phyloP scores from a whole-genome alignment of 306 rosid genomes.

The Canavalia gladiata region DNA sequence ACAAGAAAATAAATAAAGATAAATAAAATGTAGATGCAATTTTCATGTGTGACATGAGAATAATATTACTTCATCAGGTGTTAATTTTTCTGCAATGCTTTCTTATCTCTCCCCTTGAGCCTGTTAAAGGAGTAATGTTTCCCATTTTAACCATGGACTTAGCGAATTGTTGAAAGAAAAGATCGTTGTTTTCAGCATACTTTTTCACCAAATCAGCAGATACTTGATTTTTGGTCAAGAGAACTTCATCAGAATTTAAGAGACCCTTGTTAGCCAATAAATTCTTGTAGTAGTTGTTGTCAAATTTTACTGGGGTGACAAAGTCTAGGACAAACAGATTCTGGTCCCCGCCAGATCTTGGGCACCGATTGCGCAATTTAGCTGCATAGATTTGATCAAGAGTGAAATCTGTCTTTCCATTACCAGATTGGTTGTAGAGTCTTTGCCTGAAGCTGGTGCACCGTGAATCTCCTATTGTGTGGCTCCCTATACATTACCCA shows the following conservation, averaged over 20 bases:
- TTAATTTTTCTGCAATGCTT: conserved; percentile 80
- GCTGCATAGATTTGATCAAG: conserved; percentile 71
- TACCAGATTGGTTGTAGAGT: conserved; percentile 90
- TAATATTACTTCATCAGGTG: conserved; percentile 23
- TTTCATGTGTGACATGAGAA: conserved; percentile 21
- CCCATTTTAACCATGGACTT: conserved; percentile 97
- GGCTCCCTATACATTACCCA: conserved; percentile 66
- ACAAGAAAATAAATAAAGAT: conserved; percentile 31
- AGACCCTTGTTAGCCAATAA: conserved; percentile 75
- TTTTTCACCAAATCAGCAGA: conserved; percentile 71
- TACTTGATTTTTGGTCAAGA: conserved; percentile 63
- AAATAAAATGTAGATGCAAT: conserved; percentile 5
- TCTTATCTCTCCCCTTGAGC: conserved; percentile 89
- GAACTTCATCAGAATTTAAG: conserved; percentile 82
- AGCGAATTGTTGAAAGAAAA: conserved; percentile 84
- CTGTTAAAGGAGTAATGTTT: conserved; percentile 83
- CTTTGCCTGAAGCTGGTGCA: conserved; percentile 97
- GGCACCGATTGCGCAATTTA: conserved; percentile 67
- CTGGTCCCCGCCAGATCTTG: conserved; percentile 91
- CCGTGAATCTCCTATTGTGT: conserved; percentile 86
- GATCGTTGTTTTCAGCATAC: conserved; percentile 64
- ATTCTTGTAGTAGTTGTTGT: conserved; percentile 83
- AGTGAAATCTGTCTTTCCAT: conserved; percentile 74
- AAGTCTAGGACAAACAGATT: conserved; percentile 81
- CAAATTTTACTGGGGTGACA: conserved; percentile 81